phyloP scores from a whole-genome alignment of 805 yeast species.

The Candida hispaniensis region DNA sequence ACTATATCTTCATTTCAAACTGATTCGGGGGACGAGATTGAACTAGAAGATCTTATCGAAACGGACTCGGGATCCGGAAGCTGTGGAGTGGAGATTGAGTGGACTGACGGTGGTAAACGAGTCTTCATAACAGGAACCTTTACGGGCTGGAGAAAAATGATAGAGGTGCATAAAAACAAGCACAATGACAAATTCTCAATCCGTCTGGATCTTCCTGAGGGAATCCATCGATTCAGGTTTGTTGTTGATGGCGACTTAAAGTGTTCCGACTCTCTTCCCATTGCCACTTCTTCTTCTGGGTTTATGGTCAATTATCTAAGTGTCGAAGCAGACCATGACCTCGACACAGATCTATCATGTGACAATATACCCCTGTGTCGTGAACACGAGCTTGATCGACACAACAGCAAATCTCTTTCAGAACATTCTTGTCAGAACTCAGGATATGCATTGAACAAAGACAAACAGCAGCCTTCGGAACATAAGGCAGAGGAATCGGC shows the following conservation, averaged over 20 bases:
- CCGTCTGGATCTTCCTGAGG: slow-evolving; percentile 45
- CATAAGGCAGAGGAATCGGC: slow-evolving; percentile 15
- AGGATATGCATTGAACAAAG: slow-evolving; percentile 38
- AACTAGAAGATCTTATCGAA: slow-evolving; percentile 17
- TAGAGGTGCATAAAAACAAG: slow-evolving; percentile 48
- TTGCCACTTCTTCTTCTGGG: slow-evolving; percentile 96
- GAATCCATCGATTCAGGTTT: slow-evolving; percentile 87
- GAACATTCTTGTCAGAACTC: neutral
- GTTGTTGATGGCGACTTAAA: slow-evolving; percentile 89
- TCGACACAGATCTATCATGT: slow-evolving; percentile 4
- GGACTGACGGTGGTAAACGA: slow-evolving; percentile 88
- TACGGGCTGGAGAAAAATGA: slow-evolving; percentile 97
- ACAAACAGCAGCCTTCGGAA: slow-evolving; percentile 23
- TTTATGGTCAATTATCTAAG: slow-evolving; percentile 78
- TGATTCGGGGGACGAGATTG: slow-evolving; percentile 26
- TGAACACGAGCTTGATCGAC: slow-evolving; percentile 5
- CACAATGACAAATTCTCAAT: slow-evolving; percentile 23
- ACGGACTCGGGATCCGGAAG: slow-evolving; percentile 2
- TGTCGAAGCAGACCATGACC: slow-evolving; percentile 1
- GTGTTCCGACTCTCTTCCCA: slow-evolving; percentile 80
- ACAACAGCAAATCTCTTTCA: neutral
- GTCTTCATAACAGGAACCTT: slow-evolving; percentile 93
- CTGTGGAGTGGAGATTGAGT: slow-evolving; percentile 28
- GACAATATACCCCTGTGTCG: slow-evolving; percentile 8
- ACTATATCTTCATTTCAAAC: slow-evolving; percentile 23